These are phyloP conservation scores for Serendipita sp. DNA, from an alignment of 768 basidiomycete species.

Conservation along the genomic window DNA sequence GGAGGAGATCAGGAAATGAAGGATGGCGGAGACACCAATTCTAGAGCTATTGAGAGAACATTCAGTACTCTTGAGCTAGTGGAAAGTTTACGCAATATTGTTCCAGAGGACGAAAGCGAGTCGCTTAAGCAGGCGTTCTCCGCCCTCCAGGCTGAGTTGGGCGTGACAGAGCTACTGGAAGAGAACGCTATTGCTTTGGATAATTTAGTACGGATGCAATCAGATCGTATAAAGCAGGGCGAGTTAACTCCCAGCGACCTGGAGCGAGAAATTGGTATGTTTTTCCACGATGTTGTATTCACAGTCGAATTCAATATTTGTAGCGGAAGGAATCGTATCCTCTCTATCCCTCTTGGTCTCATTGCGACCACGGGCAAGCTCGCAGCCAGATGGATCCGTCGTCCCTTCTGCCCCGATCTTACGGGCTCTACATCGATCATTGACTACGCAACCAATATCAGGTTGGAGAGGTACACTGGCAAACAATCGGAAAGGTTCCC, in stretches of 20 bases:
- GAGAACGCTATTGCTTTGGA: slow-evolving; percentile 46
- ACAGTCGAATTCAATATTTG: not conserved
- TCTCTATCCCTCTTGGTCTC: slow-evolving; percentile 53
- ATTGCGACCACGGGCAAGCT: slow-evolving; percentile 45
- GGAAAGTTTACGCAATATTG: slow-evolving; percentile 23
- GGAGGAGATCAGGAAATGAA: slow-evolving; percentile 10
- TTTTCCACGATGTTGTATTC: not conserved
- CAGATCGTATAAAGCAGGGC: not conserved
- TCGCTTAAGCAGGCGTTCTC: slow-evolving; percentile 44
- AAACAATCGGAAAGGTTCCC: slow-evolving; percentile 34
- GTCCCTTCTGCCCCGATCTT: slow-evolving; percentile 47
- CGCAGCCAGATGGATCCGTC: slow-evolving; percentile 28
- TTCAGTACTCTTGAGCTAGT: slow-evolving; percentile 10
- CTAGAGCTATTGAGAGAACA: slow-evolving; percentile 11
- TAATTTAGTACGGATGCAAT: slow-evolving; percentile 25
- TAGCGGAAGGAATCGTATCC: slow-evolving; percentile 57
- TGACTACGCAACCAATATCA: slow-evolving; percentile 39
- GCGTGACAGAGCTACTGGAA: slow-evolving; percentile 50
- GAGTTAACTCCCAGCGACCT: slow-evolving; percentile 24
- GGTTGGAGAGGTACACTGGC: slow-evolving; percentile 69
- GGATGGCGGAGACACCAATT: not conserved
- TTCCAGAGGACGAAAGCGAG: slow-evolving; percentile 39
- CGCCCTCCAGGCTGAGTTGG: slow-evolving; percentile 47
- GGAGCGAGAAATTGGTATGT: slow-evolving; percentile 68
- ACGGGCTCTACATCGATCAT: slow-evolving; percentile 53